A percentile compares a stretch with the other conserved stretches of the same genome.
Evolutionary conservation across 78 protist species (phyloP).

Genomic region (Cavenderia fasciculata): DNA sequence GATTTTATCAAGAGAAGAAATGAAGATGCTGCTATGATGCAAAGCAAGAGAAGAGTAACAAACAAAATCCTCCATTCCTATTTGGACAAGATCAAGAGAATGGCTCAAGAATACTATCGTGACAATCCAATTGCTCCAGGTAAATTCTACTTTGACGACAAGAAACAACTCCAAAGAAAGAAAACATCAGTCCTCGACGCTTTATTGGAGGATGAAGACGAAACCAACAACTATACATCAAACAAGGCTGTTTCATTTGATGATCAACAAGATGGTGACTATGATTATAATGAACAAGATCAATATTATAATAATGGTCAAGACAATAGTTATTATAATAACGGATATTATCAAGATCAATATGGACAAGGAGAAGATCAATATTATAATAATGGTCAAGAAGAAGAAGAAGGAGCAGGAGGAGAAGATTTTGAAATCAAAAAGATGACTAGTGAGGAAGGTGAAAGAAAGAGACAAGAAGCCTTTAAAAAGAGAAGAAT

Average conservation of each 20-base stretch:
- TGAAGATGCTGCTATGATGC: too few relatives aligned
- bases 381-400: not conserved
- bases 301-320: not conserved
- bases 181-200: not conserved
- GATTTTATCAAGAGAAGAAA: conserved; percentile 4
- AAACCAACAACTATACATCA: not conserved
- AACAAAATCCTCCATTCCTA: conserved; percentile 50
- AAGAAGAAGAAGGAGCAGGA: not conserved
- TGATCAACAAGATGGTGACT: not conserved
- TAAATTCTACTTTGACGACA: not conserved
- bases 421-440: conserved; percentile 46
- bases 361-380: not conserved
- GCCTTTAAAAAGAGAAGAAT: conserved; percentile 59
- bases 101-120: conserved; percentile 3
- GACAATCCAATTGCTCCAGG: too few relatives aligned
- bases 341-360: conserved; percentile 9
- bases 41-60: conserved; percentile 12
- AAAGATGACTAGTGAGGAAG: conserved; percentile 32
- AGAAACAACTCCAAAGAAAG: not conserved
- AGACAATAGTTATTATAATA: not conserved
- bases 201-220: not conserved
- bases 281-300: not conserved
- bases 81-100: conserved; percentile 21
- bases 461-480: conserved; percentile 74
- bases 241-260: conserved; percentile 23